Evolutionary conservation across 163 green algal genomes (phyloP), one percentile per base, ranked within the genome.

Genomic region (Scenedesmus sp.): DNA sequence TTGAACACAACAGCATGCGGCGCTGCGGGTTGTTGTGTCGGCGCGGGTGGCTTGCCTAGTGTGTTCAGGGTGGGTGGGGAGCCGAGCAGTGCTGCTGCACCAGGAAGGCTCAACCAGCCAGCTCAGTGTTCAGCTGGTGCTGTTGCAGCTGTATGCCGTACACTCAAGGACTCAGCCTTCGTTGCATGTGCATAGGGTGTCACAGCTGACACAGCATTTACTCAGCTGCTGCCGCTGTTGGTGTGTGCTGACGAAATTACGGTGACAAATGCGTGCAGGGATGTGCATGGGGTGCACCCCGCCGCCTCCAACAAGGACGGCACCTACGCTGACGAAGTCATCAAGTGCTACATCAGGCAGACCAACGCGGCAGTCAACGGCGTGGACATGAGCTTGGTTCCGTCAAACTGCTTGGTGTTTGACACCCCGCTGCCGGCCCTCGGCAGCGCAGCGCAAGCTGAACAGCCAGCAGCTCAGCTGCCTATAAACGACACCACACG

Each of bases 211-310:
- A n/a, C n/a, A n/a, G n/a, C n/a, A n/a, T n/a, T n/a, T n/a, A n/a
- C n/a, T n/a, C n/a, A n/a, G n/a, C 81, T 44, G 30, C 49, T 44
- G 81, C 81, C 9, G 46, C 18, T 26, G 37, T 42, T 65, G 80
- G 24, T 18, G 13, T 26, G 26, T 51, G 18, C n/a, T n/a, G n/a
- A n/a, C n/a, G n/a, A n/a, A n/a, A n/a, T n/a, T n/a, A n/a, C n/a
- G n/a, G n/a, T n/a, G n/a, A n/a, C 46, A 56, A 7, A 44, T 35
- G 35, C 49, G 13, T 44, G 24, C 81, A 87, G 82, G 82, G 84
- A 89, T 56, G 56, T 82, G 16, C 65, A 83, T 35, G 65, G 59
- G 12, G 84, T 89, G 40, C 84, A 89, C 10, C 84, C 84, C 20
- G 10, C 33, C 13, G 43, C 59, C 43, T 61, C 37, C 24, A 44